Evolutionary conservation across 2,329 filamentous ascomycete genomes (phyloP), one percentile per base, ranked within the genome.

Genomic region (Fusarium keratoplasticum): DNA sequence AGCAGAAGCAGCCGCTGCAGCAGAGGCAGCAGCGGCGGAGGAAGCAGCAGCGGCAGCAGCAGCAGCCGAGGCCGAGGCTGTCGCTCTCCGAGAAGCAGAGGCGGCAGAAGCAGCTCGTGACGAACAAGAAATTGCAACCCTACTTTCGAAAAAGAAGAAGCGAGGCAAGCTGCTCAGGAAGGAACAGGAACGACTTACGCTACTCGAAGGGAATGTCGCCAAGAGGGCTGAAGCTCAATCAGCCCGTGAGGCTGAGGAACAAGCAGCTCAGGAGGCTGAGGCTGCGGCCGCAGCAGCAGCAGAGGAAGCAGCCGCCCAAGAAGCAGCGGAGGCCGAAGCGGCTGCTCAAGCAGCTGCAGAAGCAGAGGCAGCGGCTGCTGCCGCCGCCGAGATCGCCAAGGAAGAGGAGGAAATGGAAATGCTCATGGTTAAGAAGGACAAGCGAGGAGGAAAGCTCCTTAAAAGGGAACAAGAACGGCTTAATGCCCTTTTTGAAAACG

Each of bases 391-490:
- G 38, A 70, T 70, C 18, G 73, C 70, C 1, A 71, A 70, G 33
- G 77, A 78, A 61, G 74, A 75, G 14, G 65, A 71, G 22, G 73
- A 76, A 47, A 40, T 76, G 5, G 61, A 66, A 9, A 33, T 59
- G 10, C 52, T 76, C 10, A 68, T 64, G 44, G 55, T 63, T 3
- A 76, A 74, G 60, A 76, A 73, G 42, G 40, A 40, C 3, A 71
- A 63, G 35, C 57, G 44, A 29, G 65, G 61, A 9, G 38, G 38
- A 42, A 71, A 65, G 29, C 61, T 67, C 52, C 54, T 50, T 5
- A 78, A 76, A 62, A 76, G 73, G 57, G 77, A 80, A 27, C 73
- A 71, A 11, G 80, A 80, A 70, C 85, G 68, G 63, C 79, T 71
- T 55, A 77, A 71, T 33, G 47, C 55, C 55, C 77, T 69, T 55